Evolutionary conservation across 2,329 filamentous ascomycete species (phyloP).

Genomic region (Phialophora macrospora): DNA sequence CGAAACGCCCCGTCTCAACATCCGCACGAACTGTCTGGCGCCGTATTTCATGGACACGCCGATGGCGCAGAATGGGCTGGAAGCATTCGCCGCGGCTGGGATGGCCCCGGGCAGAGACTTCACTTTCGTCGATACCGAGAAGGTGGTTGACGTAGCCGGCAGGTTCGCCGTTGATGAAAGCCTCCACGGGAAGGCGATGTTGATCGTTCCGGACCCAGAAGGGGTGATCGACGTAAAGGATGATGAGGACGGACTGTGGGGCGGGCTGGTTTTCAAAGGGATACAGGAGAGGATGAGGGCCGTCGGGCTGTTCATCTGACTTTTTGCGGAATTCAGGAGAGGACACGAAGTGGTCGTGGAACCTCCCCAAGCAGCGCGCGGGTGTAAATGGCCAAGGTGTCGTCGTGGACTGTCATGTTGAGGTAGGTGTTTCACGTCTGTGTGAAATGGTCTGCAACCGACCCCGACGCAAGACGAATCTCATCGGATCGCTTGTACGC

Average conservation of each 20-base stretch:
- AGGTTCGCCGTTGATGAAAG: conserved; percentile 20
- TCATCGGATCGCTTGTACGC: too few relatives aligned
- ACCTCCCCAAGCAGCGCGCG: background rate
- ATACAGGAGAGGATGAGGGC: conserved; percentile 14
- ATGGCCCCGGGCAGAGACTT: conserved; percentile 17
- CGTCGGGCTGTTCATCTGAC: conserved; percentile 14
- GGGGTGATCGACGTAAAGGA: conserved; percentile 15
- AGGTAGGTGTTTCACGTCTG: too few relatives aligned
- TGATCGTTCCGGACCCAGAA: conserved; percentile 10
- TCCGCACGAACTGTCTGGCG: conserved; percentile 20
- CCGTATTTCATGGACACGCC: conserved; percentile 20
- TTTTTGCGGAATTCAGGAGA: background rate
- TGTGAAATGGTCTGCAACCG: too few relatives aligned
- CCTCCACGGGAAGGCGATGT: conserved; percentile 12
- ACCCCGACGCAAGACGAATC: too few relatives aligned
- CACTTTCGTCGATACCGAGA: conserved; percentile 14
- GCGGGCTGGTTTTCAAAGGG: conserved; percentile 10
- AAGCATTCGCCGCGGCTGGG: conserved; percentile 8
- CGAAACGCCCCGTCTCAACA: conserved; percentile 15
- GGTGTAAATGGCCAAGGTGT: background rate
- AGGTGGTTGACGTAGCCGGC: conserved; percentile 18
- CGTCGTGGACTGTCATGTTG: background rate
- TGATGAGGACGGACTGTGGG: conserved; percentile 21
- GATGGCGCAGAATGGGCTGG: conserved; percentile 4
- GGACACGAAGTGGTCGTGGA: background rate